Conservation (phyloP, 2,329 filamentous ascomycete genomes). For the Myriosclerotinia curreyana region DNA sequence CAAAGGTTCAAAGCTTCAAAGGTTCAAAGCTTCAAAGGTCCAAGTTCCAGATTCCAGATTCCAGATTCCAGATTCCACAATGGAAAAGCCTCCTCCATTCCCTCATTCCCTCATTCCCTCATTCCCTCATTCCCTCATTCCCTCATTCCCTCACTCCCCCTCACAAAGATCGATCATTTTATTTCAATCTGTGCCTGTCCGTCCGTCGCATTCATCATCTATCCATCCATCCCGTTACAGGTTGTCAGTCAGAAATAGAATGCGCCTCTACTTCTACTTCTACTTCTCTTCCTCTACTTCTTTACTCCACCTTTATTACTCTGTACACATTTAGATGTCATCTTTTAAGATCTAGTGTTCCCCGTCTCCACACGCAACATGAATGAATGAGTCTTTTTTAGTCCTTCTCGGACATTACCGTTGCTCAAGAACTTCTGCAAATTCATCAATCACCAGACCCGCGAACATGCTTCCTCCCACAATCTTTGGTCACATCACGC, state of each 20-base stretch:
- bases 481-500: constrained; percentile 30
- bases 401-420: constrained; percentile 34
- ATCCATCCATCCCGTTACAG: constrained; percentile 6
- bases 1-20: not conserved
- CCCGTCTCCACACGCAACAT: constrained; percentile 34
- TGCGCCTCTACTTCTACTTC: constrained; percentile 2
- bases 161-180: constrained; percentile 15
- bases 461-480: constrained; percentile 35
- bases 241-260: constrained; percentile 8
- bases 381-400: constrained; percentile 29
- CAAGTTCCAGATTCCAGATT: not conserved
- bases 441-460: constrained; percentile 32
- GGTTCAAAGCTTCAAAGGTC: not conserved
- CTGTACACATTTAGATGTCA: constrained; percentile 1
- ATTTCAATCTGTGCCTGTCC: constrained; percentile 20
- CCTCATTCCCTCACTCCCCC: too few relatives aligned
- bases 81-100: not conserved
- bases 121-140: too few relatives aligned
- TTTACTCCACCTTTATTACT: too few relatives aligned
- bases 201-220: constrained; percentile 15
- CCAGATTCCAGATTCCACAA: constrained; percentile 9
- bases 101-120: too few relatives aligned
- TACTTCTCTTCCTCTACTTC: too few relatives aligned
- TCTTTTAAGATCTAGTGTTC: constrained; percentile 25
- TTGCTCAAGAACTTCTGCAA: constrained; percentile 26